Evolutionary conservation across 441 rosid species (phyloP).

Genomic region (Erysimum pusillum): DNA sequence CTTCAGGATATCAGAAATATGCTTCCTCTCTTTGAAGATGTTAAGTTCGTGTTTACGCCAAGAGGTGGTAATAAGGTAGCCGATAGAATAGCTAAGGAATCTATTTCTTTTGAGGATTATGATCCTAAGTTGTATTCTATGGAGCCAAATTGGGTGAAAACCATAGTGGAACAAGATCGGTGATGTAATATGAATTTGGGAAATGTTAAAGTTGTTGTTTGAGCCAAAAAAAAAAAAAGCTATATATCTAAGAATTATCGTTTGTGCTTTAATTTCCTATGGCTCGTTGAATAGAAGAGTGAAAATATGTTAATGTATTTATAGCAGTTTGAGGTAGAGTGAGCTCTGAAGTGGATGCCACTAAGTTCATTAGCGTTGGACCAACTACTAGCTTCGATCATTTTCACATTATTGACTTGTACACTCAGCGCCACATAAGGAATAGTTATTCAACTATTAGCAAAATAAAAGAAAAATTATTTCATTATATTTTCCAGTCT

Average conservation of each 20-base stretch:
- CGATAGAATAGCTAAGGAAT: too few species aligned
- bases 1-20: too few species aligned
- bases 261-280: background rate
- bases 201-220: too few species aligned
- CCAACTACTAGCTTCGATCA: background rate
- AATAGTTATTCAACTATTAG: background rate
- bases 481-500: background rate
- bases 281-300: background rate
- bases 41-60: too few species aligned
- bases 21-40: too few species aligned
- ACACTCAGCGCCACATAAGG: background rate
- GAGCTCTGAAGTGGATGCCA: conserved; percentile 13
- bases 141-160: too few species aligned
- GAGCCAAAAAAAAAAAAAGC: too few species aligned
- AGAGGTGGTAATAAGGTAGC: too few species aligned
- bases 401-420: conserved; percentile 1
- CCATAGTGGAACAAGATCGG: too few species aligned
- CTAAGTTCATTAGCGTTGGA: conserved; percentile 5
- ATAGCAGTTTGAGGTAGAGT: background rate
- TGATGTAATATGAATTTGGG: too few species aligned
- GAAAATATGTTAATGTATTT: background rate
- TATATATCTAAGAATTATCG: background rate
- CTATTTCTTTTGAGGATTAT: too few species aligned
- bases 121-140: too few species aligned
- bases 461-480: background rate